These are phyloP conservation scores for Monascus purpureus DNA, from an alignment of 495 filamentous ascomycete species.

Conservation along the genomic window DNA sequence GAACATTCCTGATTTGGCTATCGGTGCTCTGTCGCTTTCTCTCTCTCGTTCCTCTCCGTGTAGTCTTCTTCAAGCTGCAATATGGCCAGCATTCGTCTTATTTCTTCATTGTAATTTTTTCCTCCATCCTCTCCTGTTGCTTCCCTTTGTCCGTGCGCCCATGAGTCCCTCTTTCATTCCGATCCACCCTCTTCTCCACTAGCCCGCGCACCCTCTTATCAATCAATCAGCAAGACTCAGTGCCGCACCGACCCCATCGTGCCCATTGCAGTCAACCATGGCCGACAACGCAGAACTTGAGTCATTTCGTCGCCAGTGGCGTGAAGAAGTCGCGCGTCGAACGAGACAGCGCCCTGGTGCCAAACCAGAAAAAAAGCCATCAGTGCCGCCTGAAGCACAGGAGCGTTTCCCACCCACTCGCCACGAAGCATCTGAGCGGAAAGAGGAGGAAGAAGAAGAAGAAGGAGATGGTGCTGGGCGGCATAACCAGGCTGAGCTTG, in stretches of 20 bases:
- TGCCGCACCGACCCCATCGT: no score
- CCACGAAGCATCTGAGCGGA: conserved; percentile 19
- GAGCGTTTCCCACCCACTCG: conserved; percentile 20
- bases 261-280: no score
- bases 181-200: background rate
- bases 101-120: conserved; percentile 2
- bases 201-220: conserved; percentile 10
- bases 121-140: background rate
- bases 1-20: no score
- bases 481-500: conserved; percentile 25
- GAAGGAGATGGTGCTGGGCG: conserved; percentile 18
- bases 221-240: conserved; percentile 12
- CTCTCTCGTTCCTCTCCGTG: conserved; percentile 1
- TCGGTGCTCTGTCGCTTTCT: no score
- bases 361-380: conserved; percentile 7
- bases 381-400: conserved; percentile 10
- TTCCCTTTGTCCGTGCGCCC: background rate
- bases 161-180: no score
- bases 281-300: conserved; percentile 61
- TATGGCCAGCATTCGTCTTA: background rate
- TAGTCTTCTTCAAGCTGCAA: background rate
- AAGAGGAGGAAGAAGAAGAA: conserved; percentile 26
- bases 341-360: conserved; percentile 12
- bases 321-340: conserved; percentile 58
- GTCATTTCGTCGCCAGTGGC: conserved; percentile 69